Conservation (phyloP, 257 asterid species). For the Ocimum tenuiflorum region DNA sequence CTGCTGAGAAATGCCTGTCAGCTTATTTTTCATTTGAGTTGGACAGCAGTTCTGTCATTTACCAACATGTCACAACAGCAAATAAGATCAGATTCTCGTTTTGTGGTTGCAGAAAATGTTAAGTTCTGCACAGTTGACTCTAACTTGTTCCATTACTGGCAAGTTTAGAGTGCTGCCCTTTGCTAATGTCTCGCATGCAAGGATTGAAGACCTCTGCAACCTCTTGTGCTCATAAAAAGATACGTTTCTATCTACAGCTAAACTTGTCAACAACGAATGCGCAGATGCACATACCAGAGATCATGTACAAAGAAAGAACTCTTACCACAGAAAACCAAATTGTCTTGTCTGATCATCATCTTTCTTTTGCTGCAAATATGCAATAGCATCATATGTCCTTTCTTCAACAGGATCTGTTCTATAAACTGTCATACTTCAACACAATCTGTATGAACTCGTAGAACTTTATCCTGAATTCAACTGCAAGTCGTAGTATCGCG, state of each 20-base stretch:
- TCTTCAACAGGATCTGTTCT: background rate
- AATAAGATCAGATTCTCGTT: conserved; percentile 10
- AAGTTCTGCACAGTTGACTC: conserved; percentile 47
- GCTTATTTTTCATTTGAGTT: background rate
- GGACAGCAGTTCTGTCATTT: background rate
- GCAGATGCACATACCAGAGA: no score
- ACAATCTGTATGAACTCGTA: background rate
- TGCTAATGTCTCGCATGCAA: conserved; percentile 44
- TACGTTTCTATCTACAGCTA: background rate
- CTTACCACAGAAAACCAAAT: background rate
- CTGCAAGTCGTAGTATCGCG: background rate
- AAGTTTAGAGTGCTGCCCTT: conserved; percentile 56
- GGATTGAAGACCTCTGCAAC: conserved; percentile 68
- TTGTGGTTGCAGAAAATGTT: conserved; percentile 44
- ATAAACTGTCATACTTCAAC: background rate
- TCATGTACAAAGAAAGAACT: background rate
- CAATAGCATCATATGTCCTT: background rate
- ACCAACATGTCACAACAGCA: background rate
- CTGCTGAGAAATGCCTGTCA: no score
- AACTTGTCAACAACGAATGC: background rate
- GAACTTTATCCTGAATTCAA: background rate
- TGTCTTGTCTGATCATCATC: background rate
- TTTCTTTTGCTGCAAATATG: background rate
- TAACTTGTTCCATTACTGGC: conserved; percentile 68
- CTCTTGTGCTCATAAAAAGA: conserved; percentile 48